These are phyloP conservation scores for Rostrohypoxylon terebratum DNA, from an alignment of 495 filamentous ascomycete genomes.

Conservation along the genomic window DNA sequence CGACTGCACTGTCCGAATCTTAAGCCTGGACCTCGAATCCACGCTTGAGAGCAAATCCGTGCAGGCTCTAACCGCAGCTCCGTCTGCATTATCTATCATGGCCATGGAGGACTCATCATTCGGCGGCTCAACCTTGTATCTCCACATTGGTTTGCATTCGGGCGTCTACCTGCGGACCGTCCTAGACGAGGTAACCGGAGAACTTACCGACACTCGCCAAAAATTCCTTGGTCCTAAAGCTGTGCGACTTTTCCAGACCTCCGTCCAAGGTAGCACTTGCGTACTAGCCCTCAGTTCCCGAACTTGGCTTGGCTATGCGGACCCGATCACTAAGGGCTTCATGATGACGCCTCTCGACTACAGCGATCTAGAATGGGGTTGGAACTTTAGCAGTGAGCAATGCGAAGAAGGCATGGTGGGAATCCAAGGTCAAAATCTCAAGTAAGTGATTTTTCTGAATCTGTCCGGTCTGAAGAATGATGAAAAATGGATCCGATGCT, in stretches of 20 bases:
- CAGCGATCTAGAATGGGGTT: conserved; percentile 88
- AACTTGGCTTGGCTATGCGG: conserved; percentile 92
- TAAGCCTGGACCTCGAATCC: conserved; percentile 88
- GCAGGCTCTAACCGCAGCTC: conserved; percentile 89
- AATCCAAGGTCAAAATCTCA: conserved; percentile 87
- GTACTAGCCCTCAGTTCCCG: conserved; percentile 90
- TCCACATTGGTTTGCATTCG: conserved; percentile 95
- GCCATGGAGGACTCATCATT: conserved; percentile 85
- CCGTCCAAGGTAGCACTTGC: conserved; percentile 85
- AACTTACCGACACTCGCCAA: conserved; percentile 91
- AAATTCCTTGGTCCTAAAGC: conserved; percentile 92
- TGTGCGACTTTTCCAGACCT: conserved; percentile 86
- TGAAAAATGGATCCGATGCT: conserved; percentile 70
- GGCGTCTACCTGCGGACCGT: conserved; percentile 96
- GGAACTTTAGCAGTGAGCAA: conserved; percentile 95
- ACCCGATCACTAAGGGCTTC: conserved; percentile 83
- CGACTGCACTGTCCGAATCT: conserved; percentile 92
- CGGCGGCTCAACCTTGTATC: conserved; percentile 81
- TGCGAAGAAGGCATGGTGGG: conserved; percentile 95
- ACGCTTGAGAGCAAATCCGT: conserved; percentile 93
- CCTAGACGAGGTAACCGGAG: conserved; percentile 92
- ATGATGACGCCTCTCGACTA: conserved; percentile 93
- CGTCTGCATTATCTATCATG: conserved; percentile 92
- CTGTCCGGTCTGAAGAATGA: conserved; percentile 63
- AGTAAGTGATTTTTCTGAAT: conserved; percentile 68